Base-by-base conservation (phyloP, 768 basidiomycete species). In the Lactifluus echinatus region DNA sequence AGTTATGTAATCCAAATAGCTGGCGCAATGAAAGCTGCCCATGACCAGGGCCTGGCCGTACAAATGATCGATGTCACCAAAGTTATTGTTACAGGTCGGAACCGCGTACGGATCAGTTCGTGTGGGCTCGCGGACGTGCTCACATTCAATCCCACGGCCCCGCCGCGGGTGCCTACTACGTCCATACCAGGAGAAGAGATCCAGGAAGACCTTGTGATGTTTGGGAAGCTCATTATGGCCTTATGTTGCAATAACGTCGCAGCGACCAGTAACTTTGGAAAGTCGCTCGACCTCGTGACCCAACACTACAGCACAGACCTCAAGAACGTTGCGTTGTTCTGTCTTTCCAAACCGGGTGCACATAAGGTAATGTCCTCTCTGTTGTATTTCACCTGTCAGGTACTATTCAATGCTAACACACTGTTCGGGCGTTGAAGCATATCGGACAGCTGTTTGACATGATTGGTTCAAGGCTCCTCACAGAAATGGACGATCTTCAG, bases 1-100 rank as follows among this genome's bases (percentile, higher is more conserved):
- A 86, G 87, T 3, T 97, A 93, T 66, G 82, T 96, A 47, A 79
- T 92, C 21, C 96, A 99, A 69, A 82, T 97, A 55, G 84, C 87
- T 4, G 85, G 80, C 59, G 94, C 90, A 1, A 82, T 98, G 70
- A 92, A 87, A 70, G 81, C 80, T 44, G 84, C 89, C 0, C 96
- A 99, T 67, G 85, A 86, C 49, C 78, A 78, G 2, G 89, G 89
- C 0, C 73, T 90, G 50, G 89, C 93, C 0, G 78, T 92, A 39
- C 77, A 93, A 39, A 83, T 84, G 71, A 71, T 98, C 21, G 96
- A 98, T 60, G 78, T 83, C 8, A 87, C 85, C 23, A 96, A 96
- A 73, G 79, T 99, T 42, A 66, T 99, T 49, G 70, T 95, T 29
- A 94, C 92, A 1, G 87, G 91, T 17, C 85, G 89, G 74, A 95